Base-by-base conservation (phyloP, 352 stramenopile species). In the Globisporangium takayamanum region DNA sequence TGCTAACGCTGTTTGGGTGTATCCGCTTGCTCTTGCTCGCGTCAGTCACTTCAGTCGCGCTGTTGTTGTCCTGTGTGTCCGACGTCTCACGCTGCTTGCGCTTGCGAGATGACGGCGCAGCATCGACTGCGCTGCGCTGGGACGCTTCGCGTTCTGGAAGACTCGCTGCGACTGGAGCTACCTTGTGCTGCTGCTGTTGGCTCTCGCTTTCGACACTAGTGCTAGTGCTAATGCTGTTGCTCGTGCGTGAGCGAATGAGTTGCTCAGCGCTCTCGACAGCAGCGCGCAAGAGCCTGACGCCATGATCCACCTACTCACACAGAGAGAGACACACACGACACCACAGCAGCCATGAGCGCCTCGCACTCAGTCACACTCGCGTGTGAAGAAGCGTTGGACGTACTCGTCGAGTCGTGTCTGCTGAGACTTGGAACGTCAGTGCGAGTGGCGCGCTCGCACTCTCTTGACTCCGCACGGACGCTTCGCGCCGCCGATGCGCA, bases 361-460 rank as follows among this genome's bases (percentile, higher is more conserved):
- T 20, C 30, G 30, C 20, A 41, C 18, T 2, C 36, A 49, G 30
- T 36, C 30, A 8, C 30, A 36, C 22, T 22, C 22, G 8, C 30
- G 30, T 14, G 22, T 22, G 22, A 22, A 22, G 22, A 22, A 22
- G 26, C 22, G 11, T 16, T 16, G 1, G 50, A 18, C 79, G 51
- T 64, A 89, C 76, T 25, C 69, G 60, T 25, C 80, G 78, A 2
- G 61, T 49, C 10, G 73, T 84, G 3, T 83, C 76, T 6, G 66
- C 78, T 5, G 78, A 80, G 18, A 90, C 64, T 47, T 73, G 70
- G 50, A 90, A 88, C 22, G 58, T 69, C 64, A 90, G 22, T 22
- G 22, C 22, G 22, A 22, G 22, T 22, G 22, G 22, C 22, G 22
- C 22, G 12, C 47, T 50, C 10, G 30, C 15, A 37, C 45, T 49